Evolutionary conservation across 768 basidiomycete genomes (phyloP).

Genomic region (Phylloporus arenicola): DNA sequence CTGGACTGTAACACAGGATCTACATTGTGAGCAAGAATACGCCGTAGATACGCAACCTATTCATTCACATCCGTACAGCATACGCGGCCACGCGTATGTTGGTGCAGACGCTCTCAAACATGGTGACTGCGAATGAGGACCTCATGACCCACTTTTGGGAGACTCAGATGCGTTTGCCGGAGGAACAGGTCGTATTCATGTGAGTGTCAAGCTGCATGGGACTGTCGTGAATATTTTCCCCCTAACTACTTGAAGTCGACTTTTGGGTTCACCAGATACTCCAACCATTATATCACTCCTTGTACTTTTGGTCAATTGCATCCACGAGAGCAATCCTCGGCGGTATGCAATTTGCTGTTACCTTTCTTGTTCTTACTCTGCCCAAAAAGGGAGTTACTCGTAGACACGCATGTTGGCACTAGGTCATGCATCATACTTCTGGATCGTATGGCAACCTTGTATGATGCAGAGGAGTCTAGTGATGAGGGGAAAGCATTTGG

Average conservation of each 20-base stretch:
- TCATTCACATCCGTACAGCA: slow-evolving; percentile 36
- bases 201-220: slow-evolving; percentile 33
- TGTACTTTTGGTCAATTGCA: slow-evolving; percentile 68
- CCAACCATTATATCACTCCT: slow-evolving; percentile 57
- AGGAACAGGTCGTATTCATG: slow-evolving; percentile 73
- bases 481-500: slow-evolving; percentile 70
- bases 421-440: slow-evolving; percentile 65
- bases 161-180: slow-evolving; percentile 58
- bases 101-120: slow-evolving; percentile 77
- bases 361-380: slow-evolving; percentile 6
- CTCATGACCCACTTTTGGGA: slow-evolving; percentile 59
- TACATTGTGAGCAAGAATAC: slow-evolving; percentile 41
- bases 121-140: slow-evolving; percentile 64
- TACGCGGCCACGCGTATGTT: slow-evolving; percentile 59
- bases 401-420: slow-evolving; percentile 48
- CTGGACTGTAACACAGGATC: slow-evolving; percentile 65
- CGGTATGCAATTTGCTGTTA: slow-evolving; percentile 40
- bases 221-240: neutral
- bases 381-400: slow-evolving; percentile 42
- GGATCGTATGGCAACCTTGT: slow-evolving; percentile 64
- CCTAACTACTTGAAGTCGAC: slow-evolving; percentile 38
- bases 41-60: neutral
- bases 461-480: slow-evolving; percentile 59
- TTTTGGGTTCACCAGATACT: slow-evolving; percentile 60
- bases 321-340: slow-evolving; percentile 50